phyloP scores from a whole-genome alignment of 352 stramenopile genomes.

The Globisporangium solare region DNA sequence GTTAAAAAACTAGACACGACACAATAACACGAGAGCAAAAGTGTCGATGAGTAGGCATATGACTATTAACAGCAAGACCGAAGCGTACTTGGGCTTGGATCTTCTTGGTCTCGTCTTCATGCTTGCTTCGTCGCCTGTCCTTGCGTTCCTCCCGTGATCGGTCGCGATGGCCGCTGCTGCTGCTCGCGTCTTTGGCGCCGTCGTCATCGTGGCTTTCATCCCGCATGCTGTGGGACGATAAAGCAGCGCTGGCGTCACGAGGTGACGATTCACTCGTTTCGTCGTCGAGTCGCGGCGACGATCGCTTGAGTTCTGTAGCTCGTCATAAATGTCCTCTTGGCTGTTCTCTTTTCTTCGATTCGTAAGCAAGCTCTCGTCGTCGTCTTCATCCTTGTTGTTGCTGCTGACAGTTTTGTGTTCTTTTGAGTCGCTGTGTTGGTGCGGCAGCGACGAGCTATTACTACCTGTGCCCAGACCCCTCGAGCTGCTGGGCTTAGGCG shows the following conservation, averaged over 20 bases:
- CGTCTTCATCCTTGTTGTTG: conserved; percentile 15
- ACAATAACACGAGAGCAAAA: background rate
- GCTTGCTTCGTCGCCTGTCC: conserved; percentile 49
- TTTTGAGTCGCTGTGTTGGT: conserved; percentile 11
- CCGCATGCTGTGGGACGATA: conserved; percentile 1
- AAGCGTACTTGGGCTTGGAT: conserved; percentile 44
- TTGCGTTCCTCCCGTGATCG: conserved; percentile 47
- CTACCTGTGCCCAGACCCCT: too few relatives aligned
- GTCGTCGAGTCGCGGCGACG: conserved; percentile 27
- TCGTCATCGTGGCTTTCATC: conserved; percentile 26
- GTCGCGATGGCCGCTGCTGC: conserved; percentile 23
- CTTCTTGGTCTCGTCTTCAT: conserved; percentile 66
- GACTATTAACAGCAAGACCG: background rate
- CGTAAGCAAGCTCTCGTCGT: conserved; percentile 15
- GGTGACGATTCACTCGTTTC: conserved; percentile 13
- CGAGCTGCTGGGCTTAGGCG: conserved; percentile 14
- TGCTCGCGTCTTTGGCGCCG: conserved; percentile 26
- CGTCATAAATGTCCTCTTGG: conserved; percentile 50
- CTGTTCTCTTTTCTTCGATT: conserved; percentile 18
- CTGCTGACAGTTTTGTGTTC: conserved; percentile 24
- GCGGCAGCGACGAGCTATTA: background rate
- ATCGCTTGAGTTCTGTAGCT: conserved; percentile 48
- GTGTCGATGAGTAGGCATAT: background rate
- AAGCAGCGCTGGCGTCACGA: background rate
- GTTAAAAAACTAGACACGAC: conserved; percentile 65